Percentiles rank a stretch among this genome's conserved stretches.
Evolutionary conservation across 768 basidiomycete species (phyloP).

Genomic region (Pleurotus salmoneostramineus): DNA sequence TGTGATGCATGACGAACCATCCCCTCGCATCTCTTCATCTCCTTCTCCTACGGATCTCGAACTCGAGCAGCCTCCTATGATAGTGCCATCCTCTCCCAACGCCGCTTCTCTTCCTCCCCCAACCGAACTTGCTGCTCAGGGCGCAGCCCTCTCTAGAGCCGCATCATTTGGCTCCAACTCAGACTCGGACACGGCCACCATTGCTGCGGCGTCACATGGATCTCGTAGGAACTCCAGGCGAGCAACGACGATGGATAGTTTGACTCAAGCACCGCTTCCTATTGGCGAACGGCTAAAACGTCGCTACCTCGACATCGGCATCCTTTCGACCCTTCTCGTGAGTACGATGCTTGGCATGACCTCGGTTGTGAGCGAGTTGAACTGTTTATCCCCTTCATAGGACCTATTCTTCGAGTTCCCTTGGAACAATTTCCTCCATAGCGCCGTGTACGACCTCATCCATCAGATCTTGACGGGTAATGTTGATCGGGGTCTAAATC

Average conservation of each 20-base stretch:
- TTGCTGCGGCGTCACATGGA: slow-evolving; percentile 32
- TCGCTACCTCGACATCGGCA: slow-evolving; percentile 67
- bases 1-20: slow-evolving; percentile 64
- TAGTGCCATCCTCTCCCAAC: slow-evolving; percentile 26
- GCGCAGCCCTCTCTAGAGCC: slow-evolving; percentile 20
- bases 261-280: slow-evolving; percentile 38
- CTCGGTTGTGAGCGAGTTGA: neutral
- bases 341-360: slow-evolving; percentile 26
- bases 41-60: slow-evolving; percentile 24
- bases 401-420: slow-evolving; percentile 95
- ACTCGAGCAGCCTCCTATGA: slow-evolving; percentile 26
- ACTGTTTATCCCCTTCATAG: slow-evolving; percentile 32
- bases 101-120: slow-evolving; percentile 24
- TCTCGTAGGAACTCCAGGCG: slow-evolving; percentile 58
- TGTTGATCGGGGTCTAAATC: slow-evolving; percentile 78
- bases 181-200: slow-evolving; percentile 22
- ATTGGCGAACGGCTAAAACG: slow-evolving; percentile 81
- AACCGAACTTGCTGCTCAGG: slow-evolving; percentile 23
- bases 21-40: slow-evolving; percentile 26
- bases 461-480: slow-evolving; percentile 93
- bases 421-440: slow-evolving; percentile 97
- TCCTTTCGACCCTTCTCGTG: slow-evolving; percentile 77
- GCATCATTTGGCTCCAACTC: slow-evolving; percentile 16
- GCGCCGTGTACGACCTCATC: slow-evolving; percentile 91
- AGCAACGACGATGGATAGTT: slow-evolving; percentile 27